Base-by-base conservation (phyloP, 495 filamentous ascomycete species). In the Xylaria castorea region DNA sequence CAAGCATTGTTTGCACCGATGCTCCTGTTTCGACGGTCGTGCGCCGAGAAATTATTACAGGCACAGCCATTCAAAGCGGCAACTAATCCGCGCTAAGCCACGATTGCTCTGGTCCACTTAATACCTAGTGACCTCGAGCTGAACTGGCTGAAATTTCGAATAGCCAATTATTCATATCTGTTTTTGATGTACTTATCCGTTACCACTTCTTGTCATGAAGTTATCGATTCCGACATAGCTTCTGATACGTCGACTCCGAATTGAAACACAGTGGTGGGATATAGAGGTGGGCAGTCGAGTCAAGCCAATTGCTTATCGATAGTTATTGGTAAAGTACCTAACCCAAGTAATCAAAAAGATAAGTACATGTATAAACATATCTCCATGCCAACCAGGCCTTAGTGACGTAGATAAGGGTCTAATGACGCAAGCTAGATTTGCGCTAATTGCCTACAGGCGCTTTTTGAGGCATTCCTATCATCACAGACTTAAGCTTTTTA, bases 21-120 rank as follows among this genome's bases (percentile, higher is more conserved):
- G 25, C 16, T 3, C 25, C 42, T 68, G n/a, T 27, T 68, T 44
- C 66, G 66, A 68, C 66, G 22, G 66, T 68, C 27, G 50, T 30
- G 30, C 18, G 50, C 66, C 66, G 66, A 68, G 66, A 55, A 25
- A 55, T 68, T 68, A 30, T 34, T 44, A 20, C 7, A 4, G 50
- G 36, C 66, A 55, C 66, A 68, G 66, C 66, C 66, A 57, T 68
- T 20, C 44, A 30, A 22, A 51, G 48, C 51, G 30, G 22, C 58
- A 53, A 63, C 68, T 71, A 50, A 63, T 71, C 68, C 53, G 68
- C 68, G 58, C 68, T 71, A 71, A 71, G 68, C 68, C 68, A 71
- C 68, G 7, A 42, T 70, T 1, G n/a, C 5, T 27, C 32, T 36
- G 36, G 57, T 46, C 42, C 55, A 61, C 51, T 44, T 44, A 36